Percentiles rank a stretch among this genome's conserved stretches.
Conservation (phyloP, 805 yeast genomes). For the Kodamaea kaohsiungensis region DNA sequence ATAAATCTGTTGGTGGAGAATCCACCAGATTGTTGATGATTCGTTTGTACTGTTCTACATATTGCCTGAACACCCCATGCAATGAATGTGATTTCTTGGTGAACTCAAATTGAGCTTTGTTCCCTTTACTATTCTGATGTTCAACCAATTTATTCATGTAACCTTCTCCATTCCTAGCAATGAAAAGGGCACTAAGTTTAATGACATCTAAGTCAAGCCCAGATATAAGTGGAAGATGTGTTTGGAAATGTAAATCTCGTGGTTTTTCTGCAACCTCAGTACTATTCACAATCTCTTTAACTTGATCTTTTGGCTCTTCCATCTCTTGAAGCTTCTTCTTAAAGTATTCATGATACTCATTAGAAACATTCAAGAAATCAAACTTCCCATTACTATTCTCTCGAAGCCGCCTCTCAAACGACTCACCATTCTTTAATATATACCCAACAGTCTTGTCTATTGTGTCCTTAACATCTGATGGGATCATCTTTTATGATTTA, state of each 20-base stretch:
- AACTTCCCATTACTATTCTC: constrained; percentile 55
- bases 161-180: constrained; percentile 57
- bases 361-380: constrained; percentile 56
- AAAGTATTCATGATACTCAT: constrained; percentile 63
- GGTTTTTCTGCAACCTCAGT: constrained; percentile 1
- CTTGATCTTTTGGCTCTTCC: not conserved
- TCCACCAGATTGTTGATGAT: constrained; percentile 6
- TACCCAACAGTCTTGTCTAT: constrained; percentile 74
- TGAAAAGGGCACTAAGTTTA: constrained; percentile 69
- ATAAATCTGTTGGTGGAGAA: constrained; percentile 26
- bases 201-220: constrained; percentile 66
- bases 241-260: constrained; percentile 6
- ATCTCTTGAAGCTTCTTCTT: constrained; percentile 36
- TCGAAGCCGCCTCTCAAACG: constrained; percentile 61
- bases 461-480: constrained; percentile 29
- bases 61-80: constrained; percentile 48
- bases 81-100: constrained; percentile 60
- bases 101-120: constrained; percentile 67
- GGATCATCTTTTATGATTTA: not conserved
- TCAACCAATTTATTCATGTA: constrained; percentile 34
- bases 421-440: constrained; percentile 64
- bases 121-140: constrained; percentile 38
- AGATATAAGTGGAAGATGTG: constrained; percentile 46
- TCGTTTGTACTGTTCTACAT: constrained; percentile 55
- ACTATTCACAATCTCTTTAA: not conserved